These are phyloP conservation scores for Inosperma sp. DNA, from an alignment of 768 basidiomycete species.

Conservation along the genomic window DNA sequence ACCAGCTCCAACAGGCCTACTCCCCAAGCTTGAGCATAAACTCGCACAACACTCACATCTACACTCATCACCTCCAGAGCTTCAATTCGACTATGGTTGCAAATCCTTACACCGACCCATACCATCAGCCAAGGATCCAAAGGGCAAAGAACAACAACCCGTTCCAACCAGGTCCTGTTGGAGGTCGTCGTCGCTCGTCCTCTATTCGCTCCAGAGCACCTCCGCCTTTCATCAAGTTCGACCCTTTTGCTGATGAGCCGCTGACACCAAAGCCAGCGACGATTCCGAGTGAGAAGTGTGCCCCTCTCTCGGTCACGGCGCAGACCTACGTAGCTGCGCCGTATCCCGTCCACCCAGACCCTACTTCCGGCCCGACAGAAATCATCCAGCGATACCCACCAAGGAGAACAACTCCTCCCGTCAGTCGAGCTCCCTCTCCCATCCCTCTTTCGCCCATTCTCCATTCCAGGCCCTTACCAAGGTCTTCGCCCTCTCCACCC, in stretches of 20 bases:
- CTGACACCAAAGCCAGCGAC: neutral
- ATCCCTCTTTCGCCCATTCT: neutral
- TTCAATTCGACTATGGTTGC: too few species aligned
- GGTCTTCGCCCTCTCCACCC: conserved; percentile 3
- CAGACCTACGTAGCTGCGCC: conserved; percentile 6
- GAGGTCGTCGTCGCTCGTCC: conserved; percentile 16
- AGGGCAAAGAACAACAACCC: conserved; percentile 8
- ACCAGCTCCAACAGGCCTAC: too few species aligned
- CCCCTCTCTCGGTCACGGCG: too few species aligned
- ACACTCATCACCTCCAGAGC: conserved; percentile 24
- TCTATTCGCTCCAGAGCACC: conserved; percentile 20
- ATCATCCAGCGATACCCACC: conserved; percentile 1
- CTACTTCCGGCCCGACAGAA: conserved; percentile 9
- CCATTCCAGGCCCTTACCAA: neutral
- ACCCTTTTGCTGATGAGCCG: conserved; percentile 35
- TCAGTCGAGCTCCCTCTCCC: neutral
- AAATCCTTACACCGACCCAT: too few species aligned
- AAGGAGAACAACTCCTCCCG: neutral
- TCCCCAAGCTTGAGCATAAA: too few species aligned
- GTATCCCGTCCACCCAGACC: conserved; percentile 29
- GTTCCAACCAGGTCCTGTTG: conserved; percentile 5
- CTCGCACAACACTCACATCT: conserved; percentile 24
- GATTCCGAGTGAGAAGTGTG: too few species aligned
- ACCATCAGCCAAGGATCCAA: too few species aligned
- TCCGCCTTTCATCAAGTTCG: conserved; percentile 27